Evolutionary conservation across 371 early-diverging fungal genomes (phyloP).

Genomic region (Actinomortierella wolfii): DNA sequence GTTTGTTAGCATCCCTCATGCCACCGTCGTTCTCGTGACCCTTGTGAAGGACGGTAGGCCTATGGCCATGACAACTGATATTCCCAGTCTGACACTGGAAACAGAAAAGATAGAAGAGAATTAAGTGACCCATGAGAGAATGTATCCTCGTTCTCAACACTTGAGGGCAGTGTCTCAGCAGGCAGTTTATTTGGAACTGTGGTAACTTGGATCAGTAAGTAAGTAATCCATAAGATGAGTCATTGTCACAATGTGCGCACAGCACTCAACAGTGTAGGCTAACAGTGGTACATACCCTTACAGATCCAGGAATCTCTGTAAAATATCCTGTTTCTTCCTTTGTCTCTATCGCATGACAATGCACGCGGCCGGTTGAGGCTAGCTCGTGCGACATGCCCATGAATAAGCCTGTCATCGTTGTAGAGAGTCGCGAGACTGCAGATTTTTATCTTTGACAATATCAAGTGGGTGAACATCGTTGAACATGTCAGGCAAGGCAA

Average conservation of each 20-base stretch:
- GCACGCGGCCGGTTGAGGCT: slow-evolving; percentile 5
- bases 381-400: slow-evolving; percentile 6
- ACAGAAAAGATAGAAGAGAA: slow-evolving; percentile 3
- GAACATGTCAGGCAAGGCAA: slow-evolving; percentile 4
- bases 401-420: background rate
- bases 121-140: slow-evolving; percentile 4
- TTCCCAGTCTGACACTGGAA: background rate
- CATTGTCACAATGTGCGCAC: no score
- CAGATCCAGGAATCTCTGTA: slow-evolving; percentile 10
- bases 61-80: slow-evolving; percentile 1
- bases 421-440: slow-evolving; percentile 5
- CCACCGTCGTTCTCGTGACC: slow-evolving; percentile 12
- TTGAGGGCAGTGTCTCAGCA: background rate
- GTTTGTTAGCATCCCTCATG: slow-evolving; percentile 14
- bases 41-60: slow-evolving; percentile 6
- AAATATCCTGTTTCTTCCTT: slow-evolving; percentile 9
- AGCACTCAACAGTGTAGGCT: no score
- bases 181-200: slow-evolving; percentile 6
- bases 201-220: background rate
- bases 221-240: no score
- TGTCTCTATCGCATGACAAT: slow-evolving; percentile 3
- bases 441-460: slow-evolving; percentile 11
- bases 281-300: background rate
- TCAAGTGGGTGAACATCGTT: background rate
- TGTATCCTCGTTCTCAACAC: slow-evolving; percentile 9